Evolutionary conservation across 2,329 filamentous ascomycete species (phyloP), one percentile per base, ranked within the genome.

Genomic region (Lasiodiplodia sp.): DNA sequence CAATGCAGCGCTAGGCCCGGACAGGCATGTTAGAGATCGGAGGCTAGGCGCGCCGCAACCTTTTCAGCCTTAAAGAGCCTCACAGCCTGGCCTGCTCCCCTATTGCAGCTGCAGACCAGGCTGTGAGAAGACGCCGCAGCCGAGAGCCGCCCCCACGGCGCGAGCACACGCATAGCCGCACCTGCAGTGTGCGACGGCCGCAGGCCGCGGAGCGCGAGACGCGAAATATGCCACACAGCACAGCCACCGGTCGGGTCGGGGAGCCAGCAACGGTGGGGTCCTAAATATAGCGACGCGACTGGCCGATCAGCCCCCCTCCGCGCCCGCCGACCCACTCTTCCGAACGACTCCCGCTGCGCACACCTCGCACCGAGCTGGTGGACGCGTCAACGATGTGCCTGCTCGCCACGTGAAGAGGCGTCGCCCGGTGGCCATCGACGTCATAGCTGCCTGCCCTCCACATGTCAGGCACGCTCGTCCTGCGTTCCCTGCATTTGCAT

Each of bases 321-420:
- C 38, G n/a, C 23, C 34, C 44, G 21, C 44, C 44, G 44, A 47
- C 44, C 44, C 44, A 47, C 44, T 47, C 18, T 47, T 47, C n/a
- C n/a, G 8, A 34, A 23, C 60, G 8, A 37, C 44, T 49, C 23
- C 31, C 60, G 25, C 60, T 31, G 14, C 40, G 25, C 3, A 6
- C 40, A 34, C n/a, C 18, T 47, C 31, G 28, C 47, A 10, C 51
- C n/a, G 5, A 5, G 18, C 18, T 18, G 31, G 31, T 38, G 60
- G 23, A 64, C 60, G 47, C 60, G 60, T 64, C 44, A 38, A 64
- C 58, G 25, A 31, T 51, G 58, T n/a, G 40, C 44, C 44, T 47
- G 44, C 60, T 64, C 25, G 60, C 60, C 60, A 64, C 60, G 60
- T 38, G 60, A 64, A 52, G 16, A 44, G 60, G 51, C 51, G 28